Evolutionary conservation across 768 basidiomycete genomes (phyloP).

Genomic region (Strobilomyces dryophilus): DNA sequence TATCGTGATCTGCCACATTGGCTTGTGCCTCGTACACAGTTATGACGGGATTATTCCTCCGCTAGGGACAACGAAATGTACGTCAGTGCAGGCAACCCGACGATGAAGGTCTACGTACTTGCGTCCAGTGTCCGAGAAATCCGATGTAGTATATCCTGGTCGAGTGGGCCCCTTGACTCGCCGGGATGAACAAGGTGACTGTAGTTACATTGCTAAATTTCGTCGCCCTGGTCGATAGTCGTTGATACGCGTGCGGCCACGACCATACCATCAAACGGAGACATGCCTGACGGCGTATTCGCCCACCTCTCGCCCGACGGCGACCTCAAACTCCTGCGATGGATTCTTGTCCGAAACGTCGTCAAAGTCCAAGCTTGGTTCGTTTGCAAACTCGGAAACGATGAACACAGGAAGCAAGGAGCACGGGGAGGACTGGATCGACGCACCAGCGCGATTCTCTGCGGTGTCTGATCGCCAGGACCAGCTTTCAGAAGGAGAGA

Average conservation of each 20-base stretch:
- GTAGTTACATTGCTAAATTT: constrained; percentile 83
- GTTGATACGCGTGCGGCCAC: background rate
- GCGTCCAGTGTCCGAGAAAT: constrained; percentile 76
- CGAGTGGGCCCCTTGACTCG: constrained; percentile 73
- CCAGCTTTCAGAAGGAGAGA: constrained; percentile 82
- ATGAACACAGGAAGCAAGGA: background rate
- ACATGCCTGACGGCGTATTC: constrained; percentile 81
- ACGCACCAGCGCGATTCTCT: constrained; percentile 66
- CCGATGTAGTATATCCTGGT: constrained; percentile 81
- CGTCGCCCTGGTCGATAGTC: constrained; percentile 51
- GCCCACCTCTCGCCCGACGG: constrained; percentile 69
- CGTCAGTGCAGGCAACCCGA: background rate
- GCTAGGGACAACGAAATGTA: constrained; percentile 38
- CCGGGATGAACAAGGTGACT: constrained; percentile 80
- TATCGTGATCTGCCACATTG: constrained; percentile 83
- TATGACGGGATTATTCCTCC: constrained; percentile 72
- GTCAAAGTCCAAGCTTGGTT: constrained; percentile 76
- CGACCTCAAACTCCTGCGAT: constrained; percentile 69
- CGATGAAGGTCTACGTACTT: constrained; percentile 41
- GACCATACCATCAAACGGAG: background rate
- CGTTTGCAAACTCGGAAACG: constrained; percentile 62
- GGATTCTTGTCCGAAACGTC: constrained; percentile 60
- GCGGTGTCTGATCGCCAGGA: constrained; percentile 73
- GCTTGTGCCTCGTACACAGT: constrained; percentile 88
- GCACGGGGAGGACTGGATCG: background rate